Percentiles rank a stretch among this genome's conserved stretches.
phyloP scores from a whole-genome alignment of 169 alveolate species.

The Toxoplasma gondii region DNA sequence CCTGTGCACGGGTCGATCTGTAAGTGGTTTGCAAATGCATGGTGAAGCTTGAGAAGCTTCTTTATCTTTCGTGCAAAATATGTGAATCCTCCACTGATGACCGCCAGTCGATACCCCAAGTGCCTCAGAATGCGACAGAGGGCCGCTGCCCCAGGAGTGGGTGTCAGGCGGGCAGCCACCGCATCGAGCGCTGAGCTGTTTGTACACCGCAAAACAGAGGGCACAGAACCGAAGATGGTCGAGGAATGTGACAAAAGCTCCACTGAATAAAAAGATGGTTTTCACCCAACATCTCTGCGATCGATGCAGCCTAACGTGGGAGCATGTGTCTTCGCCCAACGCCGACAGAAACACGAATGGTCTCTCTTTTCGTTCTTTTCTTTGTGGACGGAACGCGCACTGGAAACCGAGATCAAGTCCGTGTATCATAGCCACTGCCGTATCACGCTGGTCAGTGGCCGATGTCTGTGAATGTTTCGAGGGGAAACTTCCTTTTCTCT shows the following conservation, averaged over 20 bases:
- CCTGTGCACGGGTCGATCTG: slow-evolving; percentile 32
- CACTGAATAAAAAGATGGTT: not conserved
- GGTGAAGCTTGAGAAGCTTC: slow-evolving; percentile 21
- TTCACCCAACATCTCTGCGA: not conserved
- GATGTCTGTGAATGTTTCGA: too few species aligned
- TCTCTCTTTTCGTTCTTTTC: too few species aligned
- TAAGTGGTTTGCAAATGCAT: slow-evolving; percentile 46
- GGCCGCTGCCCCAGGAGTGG: slow-evolving; percentile 48
- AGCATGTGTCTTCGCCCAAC: too few species aligned
- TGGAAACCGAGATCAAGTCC: too few species aligned
- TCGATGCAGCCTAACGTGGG: too few species aligned
- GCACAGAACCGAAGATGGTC: not conserved
- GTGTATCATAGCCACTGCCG: too few species aligned
- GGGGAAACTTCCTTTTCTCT: too few species aligned
- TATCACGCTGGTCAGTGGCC: too few species aligned
- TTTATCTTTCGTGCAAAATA: slow-evolving; percentile 37
- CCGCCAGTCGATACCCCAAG: slow-evolving; percentile 48
- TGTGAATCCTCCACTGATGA: slow-evolving; percentile 45
- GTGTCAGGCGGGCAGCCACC: slow-evolving; percentile 30
- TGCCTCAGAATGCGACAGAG: slow-evolving; percentile 34
- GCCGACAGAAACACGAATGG: too few species aligned
- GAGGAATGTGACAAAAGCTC: not conserved
- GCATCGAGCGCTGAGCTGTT: slow-evolving; percentile 14
- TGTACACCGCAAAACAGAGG: not conserved
- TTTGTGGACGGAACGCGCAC: too few species aligned